These are phyloP conservation scores for Ogataea corticis DNA, from an alignment of 805 yeast genomes.

Conservation along the genomic window DNA sequence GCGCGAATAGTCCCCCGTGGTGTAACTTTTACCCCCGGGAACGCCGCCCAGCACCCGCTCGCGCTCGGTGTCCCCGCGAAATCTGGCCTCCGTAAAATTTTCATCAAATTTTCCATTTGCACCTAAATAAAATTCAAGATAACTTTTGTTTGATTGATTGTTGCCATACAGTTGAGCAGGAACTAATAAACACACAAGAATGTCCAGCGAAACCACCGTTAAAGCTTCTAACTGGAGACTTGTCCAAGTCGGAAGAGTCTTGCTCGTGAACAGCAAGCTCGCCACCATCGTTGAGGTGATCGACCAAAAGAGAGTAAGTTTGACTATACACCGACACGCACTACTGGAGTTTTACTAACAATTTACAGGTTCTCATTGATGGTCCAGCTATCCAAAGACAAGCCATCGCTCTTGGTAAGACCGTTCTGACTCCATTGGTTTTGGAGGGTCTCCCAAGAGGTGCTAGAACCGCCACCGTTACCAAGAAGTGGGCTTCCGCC, in stretches of 20 bases:
- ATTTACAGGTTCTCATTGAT: constrained; percentile 77
- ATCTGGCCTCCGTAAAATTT: constrained; percentile 1
- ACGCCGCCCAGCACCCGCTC: background rate
- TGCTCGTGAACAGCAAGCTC: constrained; percentile 87
- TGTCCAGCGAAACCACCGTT: constrained; percentile 59
- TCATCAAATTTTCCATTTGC: constrained; percentile 6
- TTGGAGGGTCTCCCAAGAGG: constrained; percentile 90
- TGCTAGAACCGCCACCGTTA: constrained; percentile 79
- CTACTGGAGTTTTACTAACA: constrained; percentile 7
- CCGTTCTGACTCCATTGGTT: constrained; percentile 90
- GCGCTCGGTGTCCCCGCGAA: constrained; percentile 2
- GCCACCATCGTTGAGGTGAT: constrained; percentile 98
- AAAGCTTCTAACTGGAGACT: constrained; percentile 98
- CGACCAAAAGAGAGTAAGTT: constrained; percentile 97
- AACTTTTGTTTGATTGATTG: constrained; percentile 4
- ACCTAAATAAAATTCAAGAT: constrained; percentile 7
- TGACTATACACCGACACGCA: background rate
- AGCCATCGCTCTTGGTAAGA: constrained; percentile 82
- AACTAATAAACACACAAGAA: constrained; percentile 22
- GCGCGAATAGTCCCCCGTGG: background rate
- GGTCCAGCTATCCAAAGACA: constrained; percentile 97
- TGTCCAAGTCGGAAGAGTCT: constrained; percentile 99
- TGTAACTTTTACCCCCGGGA: background rate
- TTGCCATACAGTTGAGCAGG: constrained; percentile 5
- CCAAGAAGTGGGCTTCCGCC: constrained; percentile 93